Evolutionary conservation across 768 basidiomycete species (phyloP).

Genomic region (Tylopilus subfusipes): DNA sequence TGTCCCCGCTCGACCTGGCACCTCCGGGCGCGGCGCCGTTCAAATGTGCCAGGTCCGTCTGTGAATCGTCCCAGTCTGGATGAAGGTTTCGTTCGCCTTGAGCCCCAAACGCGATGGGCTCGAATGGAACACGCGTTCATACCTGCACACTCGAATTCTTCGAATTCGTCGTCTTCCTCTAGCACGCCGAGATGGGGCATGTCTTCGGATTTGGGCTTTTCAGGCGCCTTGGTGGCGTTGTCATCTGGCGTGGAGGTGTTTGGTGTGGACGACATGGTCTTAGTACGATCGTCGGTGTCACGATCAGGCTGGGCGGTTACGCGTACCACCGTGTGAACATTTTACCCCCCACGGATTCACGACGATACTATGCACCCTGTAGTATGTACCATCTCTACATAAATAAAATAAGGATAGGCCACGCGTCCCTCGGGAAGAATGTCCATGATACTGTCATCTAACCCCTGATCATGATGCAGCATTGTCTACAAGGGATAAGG

Average conservation of each 20-base stretch:
- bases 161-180: conserved; percentile 97
- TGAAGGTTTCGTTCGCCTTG: too few species aligned
- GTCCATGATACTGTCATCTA: conserved; percentile 9
- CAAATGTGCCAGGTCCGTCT: conserved; percentile 78
- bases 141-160: conserved; percentile 89
- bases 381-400: conserved; percentile 14
- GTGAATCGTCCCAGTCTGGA: conserved; percentile 82
- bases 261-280: conserved; percentile 41
- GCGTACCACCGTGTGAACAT: conserved; percentile 25
- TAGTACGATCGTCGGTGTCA: neutral
- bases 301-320: neutral
- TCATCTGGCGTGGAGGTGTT: conserved; percentile 45
- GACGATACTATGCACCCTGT: neutral
- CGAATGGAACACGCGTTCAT: neutral
- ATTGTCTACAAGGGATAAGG: conserved; percentile 17
- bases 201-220: conserved; percentile 44
- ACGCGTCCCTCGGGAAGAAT: conserved; percentile 11
- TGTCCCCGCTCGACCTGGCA: conserved; percentile 79
- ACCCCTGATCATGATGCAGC: conserved; percentile 3
- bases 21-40: conserved; percentile 69
- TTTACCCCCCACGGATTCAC: neutral
- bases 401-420: conserved; percentile 35
- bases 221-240: conserved; percentile 24
- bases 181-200: conserved; percentile 77
- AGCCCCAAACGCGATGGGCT: neutral